Base-by-base conservation (phyloP, 305 asterid species). In the Nicotiana rustica region DNA sequence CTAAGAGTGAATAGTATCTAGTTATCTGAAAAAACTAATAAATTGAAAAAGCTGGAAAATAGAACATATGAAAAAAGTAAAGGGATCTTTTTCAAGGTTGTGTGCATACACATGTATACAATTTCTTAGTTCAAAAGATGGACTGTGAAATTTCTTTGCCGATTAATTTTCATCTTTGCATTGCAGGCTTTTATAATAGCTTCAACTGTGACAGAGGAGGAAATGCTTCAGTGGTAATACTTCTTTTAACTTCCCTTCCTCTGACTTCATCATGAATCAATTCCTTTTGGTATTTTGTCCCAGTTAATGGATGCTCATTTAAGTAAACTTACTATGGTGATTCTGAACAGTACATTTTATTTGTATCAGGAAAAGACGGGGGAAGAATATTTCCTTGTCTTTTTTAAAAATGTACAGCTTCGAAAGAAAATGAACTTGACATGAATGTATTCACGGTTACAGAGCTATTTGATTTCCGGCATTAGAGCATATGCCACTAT, bases 121-220 rank as follows among this genome's bases (percentile, higher is more conserved):
- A 71, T 49, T 21, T 73, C 21, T 49, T 2, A 3, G 69, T n/a
- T 19, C 55, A 4, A 80, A 80, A 47, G 19, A 41, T 44, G 35
- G 14, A 65, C 3, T 33, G 19, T 44, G 1, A 47, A 52, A 19
- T 38, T 59, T 68, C 18, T 35, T 55, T 71, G 78, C 25, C 3
- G 61, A 19, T 21, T 47, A 73, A 25, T 25, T 73, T 21, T 49
- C 41, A 14, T 49, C 62, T 6, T 56, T 14, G 0, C 18, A 52
- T 41, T 67, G 59, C 83, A 87, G 90, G 90, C 90, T 57, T 87
- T 85, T 75, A 81, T 85, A 78, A 85, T 87, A 56, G 86, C 88
- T 81, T 87, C 89, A 10, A 83, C 85, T 3, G 73, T 76, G 38
- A 83, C 85, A 33, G 75, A 83, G 76, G 83, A 87, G 77, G 88